Percentiles rank a stretch among this genome's conserved stretches.
Evolutionary conservation across 2,329 filamentous ascomycete species (phyloP).

Genomic region (Colletotrichum graminicola): DNA sequence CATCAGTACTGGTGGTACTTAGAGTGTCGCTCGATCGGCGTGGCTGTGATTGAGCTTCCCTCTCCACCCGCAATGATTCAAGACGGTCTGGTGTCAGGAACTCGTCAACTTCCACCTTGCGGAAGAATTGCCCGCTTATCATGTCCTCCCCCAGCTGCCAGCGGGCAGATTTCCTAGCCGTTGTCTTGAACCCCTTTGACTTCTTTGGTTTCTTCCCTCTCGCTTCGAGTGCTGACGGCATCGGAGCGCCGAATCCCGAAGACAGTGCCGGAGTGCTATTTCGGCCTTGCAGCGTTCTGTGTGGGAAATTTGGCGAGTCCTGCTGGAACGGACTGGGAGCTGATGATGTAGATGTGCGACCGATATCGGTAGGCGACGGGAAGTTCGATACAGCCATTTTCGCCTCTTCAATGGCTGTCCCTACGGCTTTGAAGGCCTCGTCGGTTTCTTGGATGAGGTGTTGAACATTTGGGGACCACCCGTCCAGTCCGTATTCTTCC

Average conservation of each 20-base stretch:
- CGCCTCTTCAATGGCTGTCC: constrained; percentile 55
- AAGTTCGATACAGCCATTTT: constrained; percentile 47
- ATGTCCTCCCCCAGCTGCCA: constrained; percentile 69
- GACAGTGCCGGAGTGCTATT: constrained; percentile 44
- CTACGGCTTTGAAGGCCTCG: constrained; percentile 62
- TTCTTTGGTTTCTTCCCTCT: constrained; percentile 60
- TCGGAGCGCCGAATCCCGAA: constrained; percentile 49
- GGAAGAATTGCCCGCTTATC: constrained; percentile 67
- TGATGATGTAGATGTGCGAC: constrained; percentile 5
- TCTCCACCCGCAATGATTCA: constrained; percentile 42
- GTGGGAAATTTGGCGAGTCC: constrained; percentile 11
- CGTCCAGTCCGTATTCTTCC: constrained; percentile 31
- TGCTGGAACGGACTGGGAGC: constrained; percentile 41
- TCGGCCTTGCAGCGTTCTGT: constrained; percentile 44
- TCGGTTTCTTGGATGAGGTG: constrained; percentile 64
- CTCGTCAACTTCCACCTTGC: constrained; percentile 69
- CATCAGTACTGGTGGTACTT: constrained; percentile 47
- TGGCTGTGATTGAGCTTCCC: constrained; percentile 50
- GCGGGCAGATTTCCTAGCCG: constrained; percentile 54
- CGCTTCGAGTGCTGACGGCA: constrained; percentile 50
- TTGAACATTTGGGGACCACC: constrained; percentile 55
- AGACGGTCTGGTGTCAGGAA: constrained; percentile 65
- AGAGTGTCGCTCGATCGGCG: constrained; percentile 48
- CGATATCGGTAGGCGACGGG: background rate
- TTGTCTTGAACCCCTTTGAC: constrained; percentile 41